These are phyloP conservation scores for Ogataea corticis DNA, from an alignment of 805 yeast genomes.

Conservation along the genomic window DNA sequence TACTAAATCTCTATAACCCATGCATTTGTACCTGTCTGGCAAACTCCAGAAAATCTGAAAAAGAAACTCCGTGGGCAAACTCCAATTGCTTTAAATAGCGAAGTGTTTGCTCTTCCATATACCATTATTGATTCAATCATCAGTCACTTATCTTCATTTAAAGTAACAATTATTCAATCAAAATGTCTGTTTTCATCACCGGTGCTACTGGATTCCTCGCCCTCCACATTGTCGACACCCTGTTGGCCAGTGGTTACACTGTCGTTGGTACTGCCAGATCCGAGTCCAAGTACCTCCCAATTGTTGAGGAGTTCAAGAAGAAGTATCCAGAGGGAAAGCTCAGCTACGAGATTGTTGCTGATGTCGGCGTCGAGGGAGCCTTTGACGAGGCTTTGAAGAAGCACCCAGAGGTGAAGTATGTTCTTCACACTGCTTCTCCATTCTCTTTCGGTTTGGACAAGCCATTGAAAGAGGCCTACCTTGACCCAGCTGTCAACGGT, in stretches of 20 bases:
- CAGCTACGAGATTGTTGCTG: conserved; percentile 34
- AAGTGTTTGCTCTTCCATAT: too few relatives aligned
- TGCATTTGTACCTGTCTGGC: too few relatives aligned
- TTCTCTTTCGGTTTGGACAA: conserved; percentile 31
- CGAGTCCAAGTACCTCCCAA: conserved; percentile 39
- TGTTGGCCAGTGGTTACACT: conserved; percentile 9
- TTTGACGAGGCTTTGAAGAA: conserved; percentile 46
- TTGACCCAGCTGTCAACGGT: conserved; percentile 50
- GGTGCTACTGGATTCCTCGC: conserved; percentile 20
- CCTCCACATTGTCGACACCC: conserved; percentile 13
- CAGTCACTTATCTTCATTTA: too few relatives aligned
- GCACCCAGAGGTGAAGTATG: conserved; percentile 36
- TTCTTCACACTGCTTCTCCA: conserved; percentile 44
- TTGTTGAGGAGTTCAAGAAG: conserved; percentile 11
- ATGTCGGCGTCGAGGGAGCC: conserved; percentile 39
- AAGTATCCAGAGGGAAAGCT: conserved; percentile 24
- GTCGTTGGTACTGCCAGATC: conserved; percentile 34
- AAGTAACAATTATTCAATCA: neutral
- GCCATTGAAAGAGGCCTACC: conserved; percentile 43
- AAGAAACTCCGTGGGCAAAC: too few relatives aligned
- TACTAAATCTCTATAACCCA: too few relatives aligned
- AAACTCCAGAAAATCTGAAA: too few relatives aligned
- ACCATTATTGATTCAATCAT: too few relatives aligned
- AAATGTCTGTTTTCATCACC: conserved; percentile 11
- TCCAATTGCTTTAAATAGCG: too few relatives aligned